These are phyloP conservation scores for Carex arenaria DNA, from an alignment of 202 grass and related monocot genomes.

Conservation along the genomic window DNA sequence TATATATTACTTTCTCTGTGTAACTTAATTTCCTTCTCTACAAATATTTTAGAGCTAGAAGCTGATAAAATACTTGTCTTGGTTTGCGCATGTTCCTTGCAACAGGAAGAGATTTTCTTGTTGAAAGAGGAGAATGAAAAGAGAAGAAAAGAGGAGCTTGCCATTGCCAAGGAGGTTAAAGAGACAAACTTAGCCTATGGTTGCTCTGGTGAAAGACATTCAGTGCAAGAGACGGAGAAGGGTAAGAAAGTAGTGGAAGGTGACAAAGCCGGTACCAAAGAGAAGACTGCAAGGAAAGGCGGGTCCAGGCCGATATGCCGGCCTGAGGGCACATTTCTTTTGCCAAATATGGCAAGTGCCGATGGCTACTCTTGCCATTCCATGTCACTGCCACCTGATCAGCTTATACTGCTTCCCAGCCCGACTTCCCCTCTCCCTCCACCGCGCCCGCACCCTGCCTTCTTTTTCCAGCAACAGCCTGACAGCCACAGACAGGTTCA, in stretches of 20 bases:
- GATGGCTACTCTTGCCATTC: constrained; percentile 37
- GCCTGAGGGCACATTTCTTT: constrained; percentile 66
- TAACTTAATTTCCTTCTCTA: neutral
- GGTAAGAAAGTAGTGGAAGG: neutral
- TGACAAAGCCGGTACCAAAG: constrained; percentile 8
- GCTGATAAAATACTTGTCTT: neutral
- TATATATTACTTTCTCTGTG: neutral
- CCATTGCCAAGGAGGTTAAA: constrained; percentile 7
- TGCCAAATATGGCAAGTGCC: constrained; percentile 57
- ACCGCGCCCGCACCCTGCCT: constrained; percentile 18
- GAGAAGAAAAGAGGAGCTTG: constrained; percentile 6
- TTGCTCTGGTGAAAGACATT: constrained; percentile 7
- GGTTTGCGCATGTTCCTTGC: neutral
- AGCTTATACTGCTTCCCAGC: constrained; percentile 44
- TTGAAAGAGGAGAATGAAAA: constrained; percentile 34
- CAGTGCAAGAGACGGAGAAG: constrained; percentile 20
- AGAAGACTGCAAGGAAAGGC: constrained; percentile 38
- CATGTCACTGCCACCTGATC: constrained; percentile 29
- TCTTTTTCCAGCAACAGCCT: neutral
- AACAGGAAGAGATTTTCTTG: constrained; percentile 52
- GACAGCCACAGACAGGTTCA: neutral
- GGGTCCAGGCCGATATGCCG: constrained; percentile 57
- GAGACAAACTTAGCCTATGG: constrained; percentile 6
- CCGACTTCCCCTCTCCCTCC: constrained; percentile 47
- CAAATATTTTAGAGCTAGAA: neutral